Conservation (phyloP, 2,329 filamentous ascomycete species). For the Pleoardoris graminearum region DNA sequence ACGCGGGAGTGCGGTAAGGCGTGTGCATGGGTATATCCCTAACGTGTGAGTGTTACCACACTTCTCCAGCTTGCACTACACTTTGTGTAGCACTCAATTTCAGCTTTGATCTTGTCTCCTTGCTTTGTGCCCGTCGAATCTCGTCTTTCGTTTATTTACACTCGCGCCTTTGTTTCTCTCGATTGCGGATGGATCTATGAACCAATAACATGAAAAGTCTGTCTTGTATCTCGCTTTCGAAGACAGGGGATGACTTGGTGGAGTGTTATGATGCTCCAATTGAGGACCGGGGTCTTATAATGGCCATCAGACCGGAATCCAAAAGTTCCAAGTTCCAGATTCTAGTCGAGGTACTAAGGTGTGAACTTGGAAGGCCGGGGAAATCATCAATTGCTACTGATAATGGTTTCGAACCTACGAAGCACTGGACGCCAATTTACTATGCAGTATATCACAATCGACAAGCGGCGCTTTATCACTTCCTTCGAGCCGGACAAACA, state of each 20-base stretch:
- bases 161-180: not conserved
- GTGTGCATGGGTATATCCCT: too few relatives aligned
- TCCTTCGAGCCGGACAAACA: slow-evolving; percentile 30
- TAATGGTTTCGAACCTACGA: slow-evolving; percentile 23
- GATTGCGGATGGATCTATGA: slow-evolving; percentile 3
- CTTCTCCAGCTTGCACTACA: slow-evolving; percentile 4
- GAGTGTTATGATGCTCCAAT: not conserved
- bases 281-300: slow-evolving; percentile 1
- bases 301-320: not conserved
- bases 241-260: not conserved
- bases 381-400: slow-evolving; percentile 12
- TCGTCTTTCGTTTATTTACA: not conserved
- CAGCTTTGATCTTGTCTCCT: not conserved
- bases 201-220: slow-evolving; percentile 7
- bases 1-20: slow-evolving; percentile 1
- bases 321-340: slow-evolving; percentile 34
- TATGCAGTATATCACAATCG: slow-evolving; percentile 38
- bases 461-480: slow-evolving; percentile 38
- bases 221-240: slow-evolving; percentile 11
- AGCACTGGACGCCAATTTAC: slow-evolving; percentile 37
- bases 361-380: slow-evolving; percentile 31
- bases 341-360: slow-evolving; percentile 37
- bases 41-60: slow-evolving; percentile 7
- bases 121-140: not conserved
- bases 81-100: slow-evolving; percentile 8